Percentiles rank a stretch among this genome's conserved stretches.
Conservation (phyloP, 225 moss, liverwort and hornwort species). For the Takakia lepidozioides region DNA sequence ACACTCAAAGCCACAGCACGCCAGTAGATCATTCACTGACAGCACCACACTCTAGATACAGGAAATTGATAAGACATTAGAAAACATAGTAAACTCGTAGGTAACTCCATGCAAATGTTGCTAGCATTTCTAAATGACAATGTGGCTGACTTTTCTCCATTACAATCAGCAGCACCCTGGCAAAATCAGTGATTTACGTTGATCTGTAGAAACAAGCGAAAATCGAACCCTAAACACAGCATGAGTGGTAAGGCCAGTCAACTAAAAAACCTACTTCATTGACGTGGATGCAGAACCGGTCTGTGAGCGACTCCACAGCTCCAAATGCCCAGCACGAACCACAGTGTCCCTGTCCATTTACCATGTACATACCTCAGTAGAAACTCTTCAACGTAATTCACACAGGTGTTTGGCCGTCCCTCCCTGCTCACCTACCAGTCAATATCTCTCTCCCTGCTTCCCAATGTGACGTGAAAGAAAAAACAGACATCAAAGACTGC, state of each 20-base stretch:
- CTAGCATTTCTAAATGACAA: no score
- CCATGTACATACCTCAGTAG: background rate
- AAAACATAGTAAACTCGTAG: background rate
- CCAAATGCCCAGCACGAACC: constrained; percentile 99
- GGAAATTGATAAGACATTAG: background rate
- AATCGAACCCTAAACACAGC: no score
- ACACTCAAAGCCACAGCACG: constrained; percentile 95
- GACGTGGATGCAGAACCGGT: constrained; percentile 86
- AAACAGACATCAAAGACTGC: no score
- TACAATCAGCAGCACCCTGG: no score
- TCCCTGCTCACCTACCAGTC: no score
- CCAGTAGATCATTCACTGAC: constrained; percentile 90
- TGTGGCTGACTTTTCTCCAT: no score
- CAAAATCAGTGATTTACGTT: no score
- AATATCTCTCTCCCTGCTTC: no score
- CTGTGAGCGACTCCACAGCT: constrained; percentile 85
- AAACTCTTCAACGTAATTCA: background rate
- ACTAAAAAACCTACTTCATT: constrained; percentile 32
- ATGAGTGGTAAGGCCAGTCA: background rate
- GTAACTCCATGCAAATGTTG: no score
- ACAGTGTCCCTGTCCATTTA: constrained; percentile 73
- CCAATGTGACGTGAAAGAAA: no score
- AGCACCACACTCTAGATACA: constrained; percentile 68
- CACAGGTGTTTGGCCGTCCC: background rate
- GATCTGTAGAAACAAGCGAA: no score